Conservation (phyloP, 495 filamentous ascomycete species). For the Neurospora hispaniola region DNA sequence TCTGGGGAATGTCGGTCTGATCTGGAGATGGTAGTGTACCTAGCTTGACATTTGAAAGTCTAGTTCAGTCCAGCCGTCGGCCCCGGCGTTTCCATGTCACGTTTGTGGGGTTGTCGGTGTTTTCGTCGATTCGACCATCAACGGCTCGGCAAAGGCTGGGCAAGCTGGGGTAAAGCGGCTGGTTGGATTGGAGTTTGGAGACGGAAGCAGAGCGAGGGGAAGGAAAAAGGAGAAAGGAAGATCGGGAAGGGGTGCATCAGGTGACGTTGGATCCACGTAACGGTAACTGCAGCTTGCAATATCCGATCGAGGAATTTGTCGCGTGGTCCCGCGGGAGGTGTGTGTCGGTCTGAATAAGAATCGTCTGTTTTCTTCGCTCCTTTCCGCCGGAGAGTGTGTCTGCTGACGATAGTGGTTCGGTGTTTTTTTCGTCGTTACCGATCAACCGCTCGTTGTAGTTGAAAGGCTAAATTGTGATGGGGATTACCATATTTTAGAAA, state of each 20-base stretch:
- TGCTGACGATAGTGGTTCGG: not conserved
- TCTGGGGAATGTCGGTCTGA: not conserved
- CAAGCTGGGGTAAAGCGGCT: not conserved
- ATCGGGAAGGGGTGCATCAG: not conserved
- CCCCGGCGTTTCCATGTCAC: not conserved
- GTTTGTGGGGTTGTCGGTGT: not conserved
- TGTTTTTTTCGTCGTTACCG: not conserved
- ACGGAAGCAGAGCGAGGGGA: not conserved
- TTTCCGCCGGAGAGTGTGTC: not conserved
- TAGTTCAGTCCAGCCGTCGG: not conserved
- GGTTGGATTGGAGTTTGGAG: not conserved
- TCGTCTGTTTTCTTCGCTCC: not conserved
- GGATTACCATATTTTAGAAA: no score
- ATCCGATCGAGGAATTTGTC: not conserved
- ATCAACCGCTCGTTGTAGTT: no score
- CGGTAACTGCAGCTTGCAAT: not conserved
- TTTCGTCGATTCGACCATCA: not conserved
- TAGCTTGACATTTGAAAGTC: not conserved
- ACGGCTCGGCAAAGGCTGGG: not conserved
- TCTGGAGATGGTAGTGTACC: not conserved
- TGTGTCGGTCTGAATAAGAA: not conserved
- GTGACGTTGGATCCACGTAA: not conserved
- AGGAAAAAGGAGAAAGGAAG: not conserved
- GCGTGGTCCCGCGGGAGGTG: not conserved
- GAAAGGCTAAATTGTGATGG: no score